Evolutionary conservation across 768 basidiomycete genomes (phyloP).

Genomic region (Podaxis sp.): DNA sequence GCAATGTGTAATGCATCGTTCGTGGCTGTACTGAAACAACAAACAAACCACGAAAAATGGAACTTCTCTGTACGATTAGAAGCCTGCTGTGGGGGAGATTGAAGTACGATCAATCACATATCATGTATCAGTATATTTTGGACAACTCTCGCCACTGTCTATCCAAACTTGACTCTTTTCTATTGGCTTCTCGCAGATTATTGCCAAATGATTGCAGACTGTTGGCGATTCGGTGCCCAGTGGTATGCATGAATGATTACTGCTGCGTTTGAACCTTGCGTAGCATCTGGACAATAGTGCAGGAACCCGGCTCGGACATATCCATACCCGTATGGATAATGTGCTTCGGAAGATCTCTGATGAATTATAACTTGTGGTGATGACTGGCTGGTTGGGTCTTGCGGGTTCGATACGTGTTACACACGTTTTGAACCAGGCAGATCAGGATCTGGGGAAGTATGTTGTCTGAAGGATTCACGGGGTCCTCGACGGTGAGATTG

Average conservation of each 20-base stretch:
- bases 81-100: background rate
- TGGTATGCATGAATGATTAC: too few species aligned
- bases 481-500: background rate
- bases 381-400: background rate
- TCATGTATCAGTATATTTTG: background rate
- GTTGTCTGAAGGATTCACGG: background rate
- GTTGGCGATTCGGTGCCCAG: too few species aligned
- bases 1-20: too few species aligned
- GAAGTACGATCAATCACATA: background rate
- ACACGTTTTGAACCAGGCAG: background rate
- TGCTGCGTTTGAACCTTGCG: background rate
- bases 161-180: too few species aligned
- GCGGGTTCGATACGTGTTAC: background rate
- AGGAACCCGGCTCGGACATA: too few species aligned
- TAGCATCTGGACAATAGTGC: background rate
- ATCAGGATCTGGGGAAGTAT: background rate
- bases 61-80: background rate
- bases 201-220: too few species aligned
- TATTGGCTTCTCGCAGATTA: too few species aligned
- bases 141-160: background rate
- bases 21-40: background rate
- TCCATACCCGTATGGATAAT: too few species aligned
- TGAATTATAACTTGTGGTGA: background rate
- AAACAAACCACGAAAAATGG: background rate
- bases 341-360: background rate